phyloP scores from a whole-genome alignment of 2,329 filamentous ascomycete genomes.

The Colletotrichum horii region DNA sequence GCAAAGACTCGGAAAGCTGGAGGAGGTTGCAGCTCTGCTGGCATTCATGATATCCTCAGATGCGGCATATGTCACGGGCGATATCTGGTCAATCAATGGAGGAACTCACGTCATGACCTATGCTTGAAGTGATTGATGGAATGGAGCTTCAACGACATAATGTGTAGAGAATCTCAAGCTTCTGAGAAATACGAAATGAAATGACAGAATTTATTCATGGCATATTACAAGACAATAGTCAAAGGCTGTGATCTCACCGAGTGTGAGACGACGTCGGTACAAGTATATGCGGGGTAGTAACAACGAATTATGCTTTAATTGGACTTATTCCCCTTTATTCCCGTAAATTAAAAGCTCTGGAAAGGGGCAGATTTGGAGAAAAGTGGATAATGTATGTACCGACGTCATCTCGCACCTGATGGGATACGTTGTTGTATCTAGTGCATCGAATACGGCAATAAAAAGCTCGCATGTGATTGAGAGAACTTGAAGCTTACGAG shows the following conservation, averaged over 20 bases:
- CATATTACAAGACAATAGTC: neutral
- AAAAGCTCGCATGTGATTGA: neutral
- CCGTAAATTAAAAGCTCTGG: too few relatives aligned
- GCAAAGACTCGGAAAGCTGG: neutral
- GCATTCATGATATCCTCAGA: constrained; percentile 6
- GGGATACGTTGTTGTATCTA: neutral
- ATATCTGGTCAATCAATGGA: constrained; percentile 4
- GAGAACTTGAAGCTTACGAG: too few relatives aligned
- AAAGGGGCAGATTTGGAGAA: too few relatives aligned
- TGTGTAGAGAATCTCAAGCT: neutral
- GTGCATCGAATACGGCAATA: neutral
- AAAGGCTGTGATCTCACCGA: neutral
- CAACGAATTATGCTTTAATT: too few relatives aligned
- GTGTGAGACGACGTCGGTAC: too few relatives aligned
- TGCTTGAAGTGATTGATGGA: neutral
- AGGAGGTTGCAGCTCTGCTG: constrained; percentile 1
- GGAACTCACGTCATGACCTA: neutral
- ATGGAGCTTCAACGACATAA: neutral
- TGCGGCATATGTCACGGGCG: neutral
- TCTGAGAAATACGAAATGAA: neutral
- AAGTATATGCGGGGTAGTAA: too few relatives aligned
- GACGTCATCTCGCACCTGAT: too few relatives aligned
- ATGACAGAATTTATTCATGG: neutral
- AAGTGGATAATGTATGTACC: too few relatives aligned
- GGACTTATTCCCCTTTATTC: too few relatives aligned